Percentiles rank a stretch among this genome's conserved stretches.
Conservation (phyloP, 805 yeast species). For the Suhomyces pyralidae region DNA sequence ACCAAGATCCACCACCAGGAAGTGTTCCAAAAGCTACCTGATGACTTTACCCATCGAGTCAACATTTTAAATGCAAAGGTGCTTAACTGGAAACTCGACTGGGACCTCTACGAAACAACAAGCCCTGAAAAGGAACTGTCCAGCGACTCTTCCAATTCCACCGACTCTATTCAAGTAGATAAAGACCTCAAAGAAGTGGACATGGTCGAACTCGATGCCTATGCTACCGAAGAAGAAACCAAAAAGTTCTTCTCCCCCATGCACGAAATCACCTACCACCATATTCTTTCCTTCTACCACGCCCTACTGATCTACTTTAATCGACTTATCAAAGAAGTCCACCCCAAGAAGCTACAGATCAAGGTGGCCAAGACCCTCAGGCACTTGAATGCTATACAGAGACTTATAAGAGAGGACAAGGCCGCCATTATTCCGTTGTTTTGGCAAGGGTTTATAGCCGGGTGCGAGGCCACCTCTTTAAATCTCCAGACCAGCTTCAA, state of each 20-base stretch:
- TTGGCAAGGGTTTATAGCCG: conserved; percentile 90
- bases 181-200: conserved; percentile 9
- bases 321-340: conserved; percentile 55
- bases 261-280: conserved; percentile 76
- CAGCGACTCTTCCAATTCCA: conserved; percentile 3
- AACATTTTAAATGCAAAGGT: conserved; percentile 19
- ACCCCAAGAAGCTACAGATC: conserved; percentile 57
- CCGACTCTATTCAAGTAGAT: conserved; percentile 9
- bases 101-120: conserved; percentile 48
- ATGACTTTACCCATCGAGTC: conserved; percentile 32
- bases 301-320: conserved; percentile 69
- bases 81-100: conserved; percentile 67
- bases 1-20: conserved; percentile 54
- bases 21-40: conserved; percentile 23
- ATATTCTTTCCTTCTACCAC: conserved; percentile 73
- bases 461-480: conserved; percentile 66
- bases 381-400: conserved; percentile 62
- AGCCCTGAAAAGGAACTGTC: conserved; percentile 9
- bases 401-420: conserved; percentile 50
- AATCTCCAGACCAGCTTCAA: conserved; percentile 63
- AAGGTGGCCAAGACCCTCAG: conserved; percentile 58
- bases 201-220: conserved; percentile 7
- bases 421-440: conserved; percentile 71
- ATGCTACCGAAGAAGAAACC: conserved; percentile 9
- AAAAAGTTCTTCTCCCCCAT: conserved; percentile 46